Evolutionary conservation across 257 asterid species (phyloP), one percentile per base, ranked within the genome.

Genomic region (Solanum megistacrolobum): DNA sequence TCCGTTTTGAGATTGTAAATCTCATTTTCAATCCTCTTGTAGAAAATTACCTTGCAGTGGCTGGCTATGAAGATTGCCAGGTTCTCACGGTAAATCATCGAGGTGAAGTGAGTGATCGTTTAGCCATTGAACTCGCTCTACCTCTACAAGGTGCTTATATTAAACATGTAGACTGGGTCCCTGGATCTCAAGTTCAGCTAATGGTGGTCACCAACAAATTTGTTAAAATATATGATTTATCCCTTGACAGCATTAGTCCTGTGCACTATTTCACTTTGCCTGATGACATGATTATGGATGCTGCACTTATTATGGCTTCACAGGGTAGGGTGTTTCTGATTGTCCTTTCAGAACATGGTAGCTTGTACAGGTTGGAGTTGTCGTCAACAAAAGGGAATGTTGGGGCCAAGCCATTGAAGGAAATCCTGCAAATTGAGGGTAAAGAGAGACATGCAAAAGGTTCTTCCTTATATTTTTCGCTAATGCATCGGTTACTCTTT

Each of bases 41-140:
- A 14, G 99, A 96, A 92, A 97, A 91, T 91, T 95, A 97, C 93
- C 93, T 97, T 86, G 98, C 95, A 87, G 99, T 97, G 84, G 98
- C 98, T 79, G 99, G 99, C 90, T 96, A 96, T 91, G 99, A 95
- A 94, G 99, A 97, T 91, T 97, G 99, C 93, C 99, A 94, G 91
- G 98, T 97, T 83, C 99, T 97, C 86, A 95, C 99, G 3, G 92
- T 97, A 75, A 96, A 94, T 89, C 98, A 96, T 90, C 96, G 99
- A 87, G 99, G 99, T 86, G 99, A 97, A 90, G 99, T 97, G 92
- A 92, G 94, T 87, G 99, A 97, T 90, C 97, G 99, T 86, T 91
- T 97, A 86, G 96, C 99, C 36, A 93, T 97, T 90, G 99, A 97
- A 91, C 98, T 97, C 88, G 96, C 99, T 91, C 93, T 97, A 88